Conservation (phyloP, 768 basidiomycete species). For the Lanmaoa pseudosensibilis region DNA sequence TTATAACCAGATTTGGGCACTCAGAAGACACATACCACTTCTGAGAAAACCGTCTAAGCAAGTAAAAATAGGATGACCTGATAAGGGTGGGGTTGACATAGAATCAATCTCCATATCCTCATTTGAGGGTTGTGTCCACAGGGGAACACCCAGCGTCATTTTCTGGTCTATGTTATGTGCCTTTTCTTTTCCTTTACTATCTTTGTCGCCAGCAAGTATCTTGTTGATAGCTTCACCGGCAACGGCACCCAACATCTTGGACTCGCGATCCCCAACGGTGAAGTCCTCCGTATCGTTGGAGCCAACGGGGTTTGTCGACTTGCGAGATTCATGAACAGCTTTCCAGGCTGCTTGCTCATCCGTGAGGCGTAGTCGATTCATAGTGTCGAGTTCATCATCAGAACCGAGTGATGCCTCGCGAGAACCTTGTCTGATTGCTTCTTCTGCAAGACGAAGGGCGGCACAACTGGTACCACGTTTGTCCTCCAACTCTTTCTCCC, state of each 20-base stretch:
- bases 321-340: conserved; percentile 33
- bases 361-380: conserved; percentile 20
- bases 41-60: conserved; percentile 35
- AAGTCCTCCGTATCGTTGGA: conserved; percentile 26
- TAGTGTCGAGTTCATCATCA: conserved; percentile 24
- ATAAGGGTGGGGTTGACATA: conserved; percentile 3
- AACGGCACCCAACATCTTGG: conserved; percentile 28
- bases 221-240: conserved; percentile 44
- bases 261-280: conserved; percentile 39
- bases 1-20: not conserved
- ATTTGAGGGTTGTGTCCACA: conserved; percentile 33
- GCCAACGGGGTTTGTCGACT: conserved; percentile 16
- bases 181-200: conserved; percentile 26
- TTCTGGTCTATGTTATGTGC: conserved; percentile 26
- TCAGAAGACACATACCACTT: conserved; percentile 34
- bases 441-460: conserved; percentile 49
- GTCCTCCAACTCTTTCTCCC: conserved; percentile 44
- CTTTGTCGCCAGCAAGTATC: conserved; percentile 45
- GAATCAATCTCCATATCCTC: conserved; percentile 26
- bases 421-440: conserved; percentile 35
- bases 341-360: conserved; percentile 42
- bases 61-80: conserved; percentile 27
- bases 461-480: conserved; percentile 38
- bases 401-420: conserved; percentile 19
- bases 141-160: conserved; percentile 22